These are phyloP conservation scores for Favolaschia claudopus DNA, from an alignment of 768 basidiomycete genomes.

Conservation along the genomic window DNA sequence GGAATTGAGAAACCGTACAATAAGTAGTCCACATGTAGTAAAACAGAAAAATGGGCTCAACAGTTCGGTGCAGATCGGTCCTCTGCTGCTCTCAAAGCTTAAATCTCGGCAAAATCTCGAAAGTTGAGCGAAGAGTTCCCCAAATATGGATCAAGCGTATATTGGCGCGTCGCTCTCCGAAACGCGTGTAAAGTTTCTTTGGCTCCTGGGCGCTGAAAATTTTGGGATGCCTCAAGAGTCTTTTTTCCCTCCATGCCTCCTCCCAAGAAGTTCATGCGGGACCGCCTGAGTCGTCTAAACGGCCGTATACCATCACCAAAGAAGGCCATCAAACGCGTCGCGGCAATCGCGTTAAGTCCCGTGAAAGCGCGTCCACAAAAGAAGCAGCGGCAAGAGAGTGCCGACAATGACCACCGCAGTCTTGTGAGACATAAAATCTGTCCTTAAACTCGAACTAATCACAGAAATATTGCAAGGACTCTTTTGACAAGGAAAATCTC, in stretches of 20 bases:
- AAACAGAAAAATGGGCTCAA: background rate
- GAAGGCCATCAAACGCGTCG: constrained; percentile 6
- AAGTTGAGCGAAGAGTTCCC: constrained; percentile 3
- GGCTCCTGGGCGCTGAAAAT: background rate
- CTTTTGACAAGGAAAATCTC: background rate
- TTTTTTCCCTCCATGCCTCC: constrained; percentile 1
- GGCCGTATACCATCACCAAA: background rate
- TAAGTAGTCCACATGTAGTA: background rate
- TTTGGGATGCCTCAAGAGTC: background rate
- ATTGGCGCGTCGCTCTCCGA: background rate
- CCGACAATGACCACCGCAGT: too few relatives aligned
- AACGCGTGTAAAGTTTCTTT: constrained; percentile 14
- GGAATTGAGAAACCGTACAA: background rate
- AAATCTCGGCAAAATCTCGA: background rate
- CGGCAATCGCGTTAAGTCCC: constrained; percentile 7
- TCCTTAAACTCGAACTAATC: background rate
- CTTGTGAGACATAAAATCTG: background rate
- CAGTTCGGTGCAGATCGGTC: background rate
- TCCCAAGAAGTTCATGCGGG: constrained; percentile 1
- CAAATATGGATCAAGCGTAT: background rate
- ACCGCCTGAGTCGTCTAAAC: background rate
- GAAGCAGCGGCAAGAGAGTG: constrained; percentile 1
- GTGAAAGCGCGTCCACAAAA: constrained; percentile 10
- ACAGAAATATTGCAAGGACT: background rate
- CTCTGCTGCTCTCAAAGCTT: background rate